Evolutionary conservation across 31 red algal species (phyloP), one percentile per base, ranked within the genome.

Genomic region (Asparagopsis taxiformis): DNA sequence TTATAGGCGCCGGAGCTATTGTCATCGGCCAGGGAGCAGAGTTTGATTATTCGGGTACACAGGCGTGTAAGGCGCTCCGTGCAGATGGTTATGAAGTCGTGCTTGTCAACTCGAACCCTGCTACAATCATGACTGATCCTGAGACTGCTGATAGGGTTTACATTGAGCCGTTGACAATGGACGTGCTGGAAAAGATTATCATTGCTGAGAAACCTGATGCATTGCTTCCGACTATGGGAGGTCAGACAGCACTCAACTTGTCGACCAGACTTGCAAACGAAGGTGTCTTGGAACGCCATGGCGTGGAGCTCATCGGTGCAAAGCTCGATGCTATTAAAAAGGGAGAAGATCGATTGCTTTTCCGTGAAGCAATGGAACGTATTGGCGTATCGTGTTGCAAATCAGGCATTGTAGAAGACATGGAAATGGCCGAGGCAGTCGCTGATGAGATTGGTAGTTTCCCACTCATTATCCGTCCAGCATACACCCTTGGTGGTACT

Each of bases 1-100:
- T 99, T 32, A 95, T 99, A 37, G 97, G 97, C 24, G 88, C 97
- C 10, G 97, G 97, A 28, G 80, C 97, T 26, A 99, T 99, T 16
- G 91, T 94, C 13, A 99, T 99, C 51, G 97, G 97, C 21, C 97
- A 99, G 64, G 97, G 88, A 11, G 93, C 91, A 23, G 97, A 99
- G 74, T 99, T 99, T 93, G 97, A 99, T 48, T 99, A 99, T 37
- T 93, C 88, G n/a, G 97, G 97, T 30, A 99, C 97, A 1, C 97
- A 99, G 54, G 97, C 97, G 26, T 99, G 97, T 56, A 99, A 99
- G 74, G 97, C 97, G 43, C 86, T 99, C 13, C 77, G 78, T 3
- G 70, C 72, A 32, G 87, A 92, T 51, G 97, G 97, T 9, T 99
- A 93, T 76, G 52, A 70, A 5, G 97, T 99, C 35, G 88, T 99